Conservation (phyloP, 352 stramenopile species). For the Globisporangium nagaii region DNA sequence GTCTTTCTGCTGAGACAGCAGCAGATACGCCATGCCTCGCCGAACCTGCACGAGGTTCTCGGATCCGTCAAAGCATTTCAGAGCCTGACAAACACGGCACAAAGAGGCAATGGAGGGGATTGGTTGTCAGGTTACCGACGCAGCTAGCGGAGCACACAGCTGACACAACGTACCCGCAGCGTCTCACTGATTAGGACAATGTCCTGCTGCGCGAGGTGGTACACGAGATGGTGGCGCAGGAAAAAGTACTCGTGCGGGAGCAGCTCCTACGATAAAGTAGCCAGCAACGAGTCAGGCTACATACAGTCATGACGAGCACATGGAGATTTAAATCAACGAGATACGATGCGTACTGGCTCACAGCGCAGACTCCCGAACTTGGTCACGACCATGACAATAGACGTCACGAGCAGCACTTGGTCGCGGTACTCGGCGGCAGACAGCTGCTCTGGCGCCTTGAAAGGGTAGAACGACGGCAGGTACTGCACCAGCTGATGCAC, state of each 20-base stretch:
- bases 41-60: slow-evolving; percentile 65
- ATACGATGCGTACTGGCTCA: slow-evolving; percentile 44
- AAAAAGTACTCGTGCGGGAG: slow-evolving; percentile 91
- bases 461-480: slow-evolving; percentile 74
- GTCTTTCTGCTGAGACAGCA: slow-evolving; percentile 51
- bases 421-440: slow-evolving; percentile 63
- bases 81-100: slow-evolving; percentile 31
- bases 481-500: slow-evolving; percentile 56
- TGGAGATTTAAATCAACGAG: not conserved
- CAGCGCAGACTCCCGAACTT: slow-evolving; percentile 74
- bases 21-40: slow-evolving; percentile 61
- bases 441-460: slow-evolving; percentile 67
- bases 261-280: slow-evolving; percentile 49
- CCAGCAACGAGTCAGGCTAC: not conserved
- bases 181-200: slow-evolving; percentile 62
- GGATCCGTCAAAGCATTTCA: slow-evolving; percentile 66
- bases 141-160: not conserved
- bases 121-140: not conserved
- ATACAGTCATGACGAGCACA: not conserved
- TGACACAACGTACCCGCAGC: slow-evolving; percentile 34
- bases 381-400: slow-evolving; percentile 82
- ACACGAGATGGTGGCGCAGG: slow-evolving; percentile 75
- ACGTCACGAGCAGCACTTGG: slow-evolving; percentile 82
- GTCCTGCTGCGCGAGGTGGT: slow-evolving; percentile 75
- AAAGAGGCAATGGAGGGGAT: too few relatives aligned